Conservation (phyloP, 2,329 filamentous ascomycete genomes). For the Calcarisporium arbuscula region DNA sequence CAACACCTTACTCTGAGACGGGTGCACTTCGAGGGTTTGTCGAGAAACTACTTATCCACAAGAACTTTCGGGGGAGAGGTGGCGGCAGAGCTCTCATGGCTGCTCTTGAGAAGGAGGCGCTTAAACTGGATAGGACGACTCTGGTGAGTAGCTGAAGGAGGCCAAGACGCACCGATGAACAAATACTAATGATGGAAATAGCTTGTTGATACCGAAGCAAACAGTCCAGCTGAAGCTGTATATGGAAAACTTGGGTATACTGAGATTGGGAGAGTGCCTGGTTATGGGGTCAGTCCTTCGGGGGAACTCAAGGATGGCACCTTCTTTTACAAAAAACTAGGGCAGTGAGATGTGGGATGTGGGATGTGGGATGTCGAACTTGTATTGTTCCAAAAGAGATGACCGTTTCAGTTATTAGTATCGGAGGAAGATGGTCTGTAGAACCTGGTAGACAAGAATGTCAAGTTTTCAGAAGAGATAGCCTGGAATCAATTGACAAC, state of each 20-base stretch:
- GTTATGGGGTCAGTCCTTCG: constrained; percentile 43
- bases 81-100: constrained; percentile 45
- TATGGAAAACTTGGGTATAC: constrained; percentile 52
- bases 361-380: no score
- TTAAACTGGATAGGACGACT: constrained; percentile 39
- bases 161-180: no score
- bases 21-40: constrained; percentile 48
- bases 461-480: no score
- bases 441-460: no score
- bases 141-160: constrained; percentile 36
- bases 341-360: no score
- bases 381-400: no score
- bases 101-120: constrained; percentile 50
- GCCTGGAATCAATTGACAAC: no score
- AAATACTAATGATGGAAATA: constrained; percentile 15
- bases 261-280: constrained; percentile 48
- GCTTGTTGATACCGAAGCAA: constrained; percentile 47
- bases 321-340: constrained; percentile 55
- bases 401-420: no score
- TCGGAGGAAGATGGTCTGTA: no score
- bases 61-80: constrained; percentile 42
- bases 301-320: constrained; percentile 43
- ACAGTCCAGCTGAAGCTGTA: constrained; percentile 44
- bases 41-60: constrained; percentile 52
- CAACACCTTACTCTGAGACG: constrained; percentile 46